Conservation (phyloP, 2,329 filamentous ascomycete genomes). For the Pseudocercospora crystallina region DNA sequence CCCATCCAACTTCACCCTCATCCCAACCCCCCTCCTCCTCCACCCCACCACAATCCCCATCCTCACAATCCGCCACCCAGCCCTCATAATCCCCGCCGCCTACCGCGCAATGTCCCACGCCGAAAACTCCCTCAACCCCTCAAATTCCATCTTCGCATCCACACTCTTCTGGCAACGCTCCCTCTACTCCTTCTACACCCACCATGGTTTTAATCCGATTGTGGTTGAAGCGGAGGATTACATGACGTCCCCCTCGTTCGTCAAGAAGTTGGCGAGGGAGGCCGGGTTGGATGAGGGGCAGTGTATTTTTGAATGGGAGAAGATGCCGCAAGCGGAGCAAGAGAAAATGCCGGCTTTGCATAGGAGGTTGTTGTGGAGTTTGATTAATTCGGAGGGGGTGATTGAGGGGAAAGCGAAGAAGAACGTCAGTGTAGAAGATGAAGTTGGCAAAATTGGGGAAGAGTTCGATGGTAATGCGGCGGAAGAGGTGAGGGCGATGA, state of each 20-base stretch:
- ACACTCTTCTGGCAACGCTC: slow-evolving; percentile 33
- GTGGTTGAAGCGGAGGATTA: slow-evolving; percentile 42
- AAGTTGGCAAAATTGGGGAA: slow-evolving; percentile 37
- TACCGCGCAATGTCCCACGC: slow-evolving; percentile 27
- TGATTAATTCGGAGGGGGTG: slow-evolving; percentile 36
- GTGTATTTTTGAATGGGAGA: slow-evolving; percentile 37
- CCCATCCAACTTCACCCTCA: slow-evolving; percentile 27
- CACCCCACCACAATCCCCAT: slow-evolving; percentile 25
- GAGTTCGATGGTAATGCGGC: slow-evolving; percentile 26
- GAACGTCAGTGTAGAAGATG: slow-evolving; percentile 35
- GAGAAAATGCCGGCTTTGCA: slow-evolving; percentile 3
- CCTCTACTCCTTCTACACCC: slow-evolving; percentile 38
- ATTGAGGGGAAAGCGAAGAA: slow-evolving; percentile 34
- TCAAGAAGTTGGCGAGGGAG: slow-evolving; percentile 31
- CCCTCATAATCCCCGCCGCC: slow-evolving; percentile 39
- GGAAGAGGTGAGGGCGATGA: slow-evolving; percentile 10
- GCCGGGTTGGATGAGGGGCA: slow-evolving; percentile 34
- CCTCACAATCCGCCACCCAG: slow-evolving; percentile 43
- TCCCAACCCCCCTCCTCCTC: slow-evolving; percentile 40
- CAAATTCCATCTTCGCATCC: slow-evolving; percentile 25
- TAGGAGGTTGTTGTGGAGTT: slow-evolving; percentile 29
- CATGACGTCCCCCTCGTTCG: slow-evolving; percentile 34
- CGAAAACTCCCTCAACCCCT: slow-evolving; percentile 11
- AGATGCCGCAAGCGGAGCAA: slow-evolving; percentile 14
- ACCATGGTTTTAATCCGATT: slow-evolving; percentile 26